Evolutionary conservation across 495 filamentous ascomycete species (phyloP), one percentile per base, ranked within the genome.

Genomic region (Neurospora discreta): DNA sequence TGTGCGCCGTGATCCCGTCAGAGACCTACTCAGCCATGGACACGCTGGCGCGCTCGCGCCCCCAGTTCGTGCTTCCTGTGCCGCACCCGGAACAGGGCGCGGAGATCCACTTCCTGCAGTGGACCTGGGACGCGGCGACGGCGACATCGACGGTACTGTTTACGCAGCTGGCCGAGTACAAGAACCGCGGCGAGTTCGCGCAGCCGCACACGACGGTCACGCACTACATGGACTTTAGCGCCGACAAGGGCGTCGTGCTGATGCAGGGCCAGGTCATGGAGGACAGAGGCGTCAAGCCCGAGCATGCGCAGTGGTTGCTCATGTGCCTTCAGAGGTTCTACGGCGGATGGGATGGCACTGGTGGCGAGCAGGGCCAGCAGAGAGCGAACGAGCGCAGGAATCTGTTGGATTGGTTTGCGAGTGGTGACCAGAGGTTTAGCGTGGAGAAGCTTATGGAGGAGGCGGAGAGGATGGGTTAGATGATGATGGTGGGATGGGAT

Each of bases 251-350:
- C 8, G 75, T 97, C 65, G 93, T 98, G 39, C 83, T 99, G 60
- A 87, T 97, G 86, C 89, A 93, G 74, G 95, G 95, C 1, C 83
- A 84, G 72, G 91, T 99, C 39, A 84, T 92, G 73, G 89, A 90
- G 68, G 91, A 91, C 3, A 79, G 89, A 10, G 95, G 95, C 3
- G 88, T 98, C 16, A 90, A 84, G 20, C 89, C 91, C 3, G 84
- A 92, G 18, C 90, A 98, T 78, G 93, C 91, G 36, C 88, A 87
- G 79, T 97, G 91, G 93, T 78, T 99, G 75, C 86, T 96, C n/a
- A 92, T 97, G 86, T 92, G 93, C 67, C 81, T 99, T 83, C 95
- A 98, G 86, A 90, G 93, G 81, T 99, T 98, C 80, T 99, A 98
- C 78, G 82, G 81, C 8, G 80, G 80, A 46, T 81, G 80, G 79